phyloP scores from a whole-genome alignment of 345 rosid genomes.

The Salix arbutifolia region DNA sequence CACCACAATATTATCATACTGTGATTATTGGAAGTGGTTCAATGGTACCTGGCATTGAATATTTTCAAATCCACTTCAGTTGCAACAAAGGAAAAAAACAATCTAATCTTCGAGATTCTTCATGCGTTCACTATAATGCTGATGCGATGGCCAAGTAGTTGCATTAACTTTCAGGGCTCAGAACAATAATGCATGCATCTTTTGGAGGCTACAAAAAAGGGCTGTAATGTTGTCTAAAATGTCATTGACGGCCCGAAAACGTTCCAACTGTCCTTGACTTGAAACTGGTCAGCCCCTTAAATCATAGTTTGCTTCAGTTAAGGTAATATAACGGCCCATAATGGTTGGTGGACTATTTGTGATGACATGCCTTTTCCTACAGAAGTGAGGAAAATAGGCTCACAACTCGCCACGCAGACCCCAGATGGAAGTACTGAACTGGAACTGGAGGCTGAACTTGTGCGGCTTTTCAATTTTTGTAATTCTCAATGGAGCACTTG shows the following conservation, averaged over 20 bases:
- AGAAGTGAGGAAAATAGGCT: background rate
- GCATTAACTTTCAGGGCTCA: background rate
- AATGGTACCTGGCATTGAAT: background rate
- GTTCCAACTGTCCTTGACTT: background rate
- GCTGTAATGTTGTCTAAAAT: too few relatives aligned
- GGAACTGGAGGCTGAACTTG: background rate
- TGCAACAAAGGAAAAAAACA: too few relatives aligned
- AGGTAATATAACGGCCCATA: too few relatives aligned
- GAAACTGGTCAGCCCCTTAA: background rate
- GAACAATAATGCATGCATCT: background rate
- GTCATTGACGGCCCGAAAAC: background rate
- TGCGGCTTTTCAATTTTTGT: background rate
- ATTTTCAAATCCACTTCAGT: background rate
- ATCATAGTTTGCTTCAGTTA: background rate
- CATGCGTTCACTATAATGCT: background rate
- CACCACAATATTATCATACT: background rate
- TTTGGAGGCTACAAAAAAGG: background rate
- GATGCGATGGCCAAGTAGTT: background rate
- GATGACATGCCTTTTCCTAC: background rate
- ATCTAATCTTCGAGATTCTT: background rate
- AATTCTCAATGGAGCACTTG: background rate
- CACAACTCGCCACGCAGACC: background rate
- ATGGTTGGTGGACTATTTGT: background rate
- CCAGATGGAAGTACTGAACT: background rate
- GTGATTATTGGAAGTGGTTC: background rate